Conservation (phyloP, 176 grass and related monocot genomes). For the Leersia perrieri region DNA sequence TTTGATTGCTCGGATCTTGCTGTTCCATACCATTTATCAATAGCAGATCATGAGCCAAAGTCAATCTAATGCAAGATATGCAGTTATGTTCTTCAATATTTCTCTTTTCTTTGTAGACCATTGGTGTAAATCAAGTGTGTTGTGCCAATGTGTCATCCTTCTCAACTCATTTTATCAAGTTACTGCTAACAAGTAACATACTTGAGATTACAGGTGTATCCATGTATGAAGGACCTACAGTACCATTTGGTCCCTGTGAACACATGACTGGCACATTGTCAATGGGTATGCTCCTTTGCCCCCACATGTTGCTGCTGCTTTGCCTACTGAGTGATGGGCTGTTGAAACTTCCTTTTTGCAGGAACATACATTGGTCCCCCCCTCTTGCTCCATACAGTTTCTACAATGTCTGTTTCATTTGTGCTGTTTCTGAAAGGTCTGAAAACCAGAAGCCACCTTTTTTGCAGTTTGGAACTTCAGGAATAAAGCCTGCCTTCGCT, state of each 20-base stretch:
- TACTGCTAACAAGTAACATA: neutral
- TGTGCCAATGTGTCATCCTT: neutral
- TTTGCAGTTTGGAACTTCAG: neutral
- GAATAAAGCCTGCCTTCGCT: neutral
- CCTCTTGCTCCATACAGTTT: neutral
- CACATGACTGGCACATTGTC: neutral
- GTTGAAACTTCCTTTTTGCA: constrained; percentile 28
- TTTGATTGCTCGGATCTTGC: neutral
- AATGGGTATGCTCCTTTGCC: neutral
- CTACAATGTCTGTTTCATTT: neutral
- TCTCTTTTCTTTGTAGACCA: neutral
- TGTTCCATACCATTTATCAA: neutral
- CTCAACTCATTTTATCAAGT: neutral
- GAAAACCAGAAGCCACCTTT: neutral
- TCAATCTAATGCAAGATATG: neutral
- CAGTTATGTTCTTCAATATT: neutral
- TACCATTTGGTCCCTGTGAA: neutral
- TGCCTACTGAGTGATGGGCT: constrained; percentile 22
- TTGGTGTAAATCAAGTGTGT: neutral
- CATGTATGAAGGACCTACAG: neutral
- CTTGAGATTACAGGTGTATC: neutral
- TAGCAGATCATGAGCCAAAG: neutral
- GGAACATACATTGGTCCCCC: constrained; percentile 15
- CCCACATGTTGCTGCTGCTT: constrained; percentile 21
- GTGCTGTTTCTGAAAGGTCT: neutral